Evolutionary conservation across 2,329 filamentous ascomycete species (phyloP).

Genomic region (Rosellinia necatrix): DNA sequence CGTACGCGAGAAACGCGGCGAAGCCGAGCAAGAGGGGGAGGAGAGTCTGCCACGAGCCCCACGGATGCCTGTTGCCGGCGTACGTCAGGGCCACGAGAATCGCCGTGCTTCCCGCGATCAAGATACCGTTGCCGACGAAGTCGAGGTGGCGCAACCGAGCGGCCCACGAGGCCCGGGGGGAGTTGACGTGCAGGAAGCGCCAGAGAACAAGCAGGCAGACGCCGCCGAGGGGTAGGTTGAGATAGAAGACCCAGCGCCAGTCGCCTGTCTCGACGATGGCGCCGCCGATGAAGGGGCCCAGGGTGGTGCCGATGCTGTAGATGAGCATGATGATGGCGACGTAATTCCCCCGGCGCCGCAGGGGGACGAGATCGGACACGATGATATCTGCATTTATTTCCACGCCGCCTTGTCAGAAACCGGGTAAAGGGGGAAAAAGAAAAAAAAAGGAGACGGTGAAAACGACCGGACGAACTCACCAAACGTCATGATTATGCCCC

Average conservation of each 20-base stretch:
- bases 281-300: slow-evolving; percentile 9
- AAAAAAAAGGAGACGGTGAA: too few species aligned
- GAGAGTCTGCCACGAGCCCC: slow-evolving; percentile 23
- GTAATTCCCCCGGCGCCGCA: slow-evolving; percentile 6
- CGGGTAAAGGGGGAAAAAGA: too few species aligned
- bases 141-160: background rate
- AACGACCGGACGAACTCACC: background rate
- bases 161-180: slow-evolving; percentile 12
- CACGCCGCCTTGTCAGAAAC: too few species aligned
- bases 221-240: slow-evolving; percentile 15
- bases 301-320: background rate
- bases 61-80: slow-evolving; percentile 17
- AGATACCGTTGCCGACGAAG: slow-evolving; percentile 1
- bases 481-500: background rate
- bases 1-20: background rate
- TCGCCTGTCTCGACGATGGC: background rate
- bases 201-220: slow-evolving; percentile 36
- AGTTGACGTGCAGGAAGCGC: slow-evolving; percentile 25
- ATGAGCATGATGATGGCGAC: background rate
- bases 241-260: slow-evolving; percentile 23
- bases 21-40: slow-evolving; percentile 22
- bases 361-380: slow-evolving; percentile 6
- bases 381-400: too few species aligned
- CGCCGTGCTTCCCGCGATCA: slow-evolving; percentile 11
- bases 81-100: slow-evolving; percentile 26